Evolutionary conservation across 2,329 filamentous ascomycete species (phyloP).

Genomic region (Drechslerella dactyloides): DNA sequence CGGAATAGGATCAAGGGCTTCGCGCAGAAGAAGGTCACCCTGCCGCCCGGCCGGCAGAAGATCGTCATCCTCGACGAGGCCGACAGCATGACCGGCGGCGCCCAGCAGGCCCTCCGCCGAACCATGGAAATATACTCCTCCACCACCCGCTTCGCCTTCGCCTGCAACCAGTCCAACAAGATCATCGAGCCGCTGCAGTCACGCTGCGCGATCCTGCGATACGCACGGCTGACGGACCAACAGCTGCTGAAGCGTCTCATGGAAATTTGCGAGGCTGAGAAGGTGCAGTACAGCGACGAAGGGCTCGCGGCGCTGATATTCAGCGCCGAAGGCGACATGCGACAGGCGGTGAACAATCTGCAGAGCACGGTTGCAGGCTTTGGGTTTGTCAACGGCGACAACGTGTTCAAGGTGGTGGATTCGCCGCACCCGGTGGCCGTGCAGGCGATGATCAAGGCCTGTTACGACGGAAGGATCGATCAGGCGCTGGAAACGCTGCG

Average conservation of each 20-base stretch:
- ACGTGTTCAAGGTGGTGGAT: conserved; percentile 97
- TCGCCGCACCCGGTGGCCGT: conserved; percentile 97
- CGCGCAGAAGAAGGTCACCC: conserved; percentile 97
- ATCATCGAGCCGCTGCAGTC: conserved; percentile 99
- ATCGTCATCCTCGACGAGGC: conserved; percentile 97
- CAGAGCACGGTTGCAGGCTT: conserved; percentile 93
- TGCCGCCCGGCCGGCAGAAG: conserved; percentile 89
- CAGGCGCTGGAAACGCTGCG: conserved; percentile 82
- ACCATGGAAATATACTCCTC: conserved; percentile 99
- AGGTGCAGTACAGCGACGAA: conserved; percentile 88
- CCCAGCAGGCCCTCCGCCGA: conserved; percentile 89
- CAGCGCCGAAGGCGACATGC: conserved; percentile 96
- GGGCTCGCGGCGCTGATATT: conserved; percentile 95
- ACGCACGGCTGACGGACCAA: conserved; percentile 86
- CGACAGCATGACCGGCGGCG: conserved; percentile 96
- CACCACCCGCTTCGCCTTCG: conserved; percentile 95
- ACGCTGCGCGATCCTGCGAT: conserved; percentile 92
- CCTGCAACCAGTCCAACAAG: conserved; percentile 98
- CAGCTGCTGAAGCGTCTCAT: conserved; percentile 89
- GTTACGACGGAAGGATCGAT: conserved; percentile 89
- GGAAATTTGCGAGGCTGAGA: conserved; percentile 91
- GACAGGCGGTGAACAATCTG: conserved; percentile 97
- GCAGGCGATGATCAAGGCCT: conserved; percentile 97
- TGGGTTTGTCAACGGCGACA: conserved; percentile 95
- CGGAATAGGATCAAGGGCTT: conserved; percentile 98